Conservation (phyloP, 306 rosid species). For the Rosa lucieae region DNA sequence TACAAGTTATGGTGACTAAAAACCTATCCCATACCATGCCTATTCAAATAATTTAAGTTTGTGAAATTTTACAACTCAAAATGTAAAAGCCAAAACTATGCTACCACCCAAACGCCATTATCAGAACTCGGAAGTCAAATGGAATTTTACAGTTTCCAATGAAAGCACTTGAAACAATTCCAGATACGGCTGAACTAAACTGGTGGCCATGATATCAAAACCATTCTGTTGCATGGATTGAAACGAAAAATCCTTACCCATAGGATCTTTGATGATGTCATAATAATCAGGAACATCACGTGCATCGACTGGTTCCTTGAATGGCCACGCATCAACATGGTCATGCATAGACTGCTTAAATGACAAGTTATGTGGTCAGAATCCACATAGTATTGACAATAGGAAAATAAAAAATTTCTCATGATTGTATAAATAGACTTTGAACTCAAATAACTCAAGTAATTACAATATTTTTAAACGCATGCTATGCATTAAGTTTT, state of each 20-base stretch:
- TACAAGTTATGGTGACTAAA: neutral
- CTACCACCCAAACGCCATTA: neutral
- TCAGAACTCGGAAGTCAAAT: neutral
- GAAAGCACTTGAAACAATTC: neutral
- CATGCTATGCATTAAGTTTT: neutral
- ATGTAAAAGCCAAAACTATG: neutral
- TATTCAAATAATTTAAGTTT: neutral
- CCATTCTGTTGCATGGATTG: neutral
- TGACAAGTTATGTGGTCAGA: constrained; percentile 17
- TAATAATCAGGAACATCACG: constrained; percentile 97
- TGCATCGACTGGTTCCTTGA: constrained; percentile 91
- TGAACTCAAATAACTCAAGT: neutral
- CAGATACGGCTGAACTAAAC: neutral
- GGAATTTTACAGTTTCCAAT: neutral
- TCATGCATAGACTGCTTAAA: constrained; percentile 70
- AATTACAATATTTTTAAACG: neutral
- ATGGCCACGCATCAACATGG: constrained; percentile 94
- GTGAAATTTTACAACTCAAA: neutral
- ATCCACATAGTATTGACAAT: neutral
- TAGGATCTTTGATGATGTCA: constrained; percentile 91
- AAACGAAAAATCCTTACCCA: constrained; percentile 52
- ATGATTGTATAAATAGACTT: neutral
- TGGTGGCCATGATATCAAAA: neutral
- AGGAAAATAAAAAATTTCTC: neutral
- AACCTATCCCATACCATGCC: neutral